Percentiles rank a stretch among this genome's conserved stretches.
phyloP scores from a whole-genome alignment of 768 basidiomycete species.

The Rhodotorula paludigena region DNA sequence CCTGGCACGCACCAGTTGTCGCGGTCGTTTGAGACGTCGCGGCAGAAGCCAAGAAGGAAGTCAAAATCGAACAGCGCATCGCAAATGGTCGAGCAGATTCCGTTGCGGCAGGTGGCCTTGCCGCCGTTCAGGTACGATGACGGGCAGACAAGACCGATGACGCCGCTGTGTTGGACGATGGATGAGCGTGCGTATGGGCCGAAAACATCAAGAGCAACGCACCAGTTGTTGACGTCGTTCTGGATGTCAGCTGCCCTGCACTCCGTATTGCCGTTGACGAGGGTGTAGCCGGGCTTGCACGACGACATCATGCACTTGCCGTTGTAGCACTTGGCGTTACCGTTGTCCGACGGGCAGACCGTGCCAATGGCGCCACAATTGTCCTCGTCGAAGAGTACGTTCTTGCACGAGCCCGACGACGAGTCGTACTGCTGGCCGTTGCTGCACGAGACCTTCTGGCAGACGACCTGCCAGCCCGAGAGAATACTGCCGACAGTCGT shows the following conservation, averaged over 20 bases:
- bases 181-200: too few relatives aligned
- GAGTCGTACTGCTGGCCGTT: conserved; percentile 7
- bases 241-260: conserved; percentile 20
- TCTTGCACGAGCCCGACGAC: conserved; percentile 11
- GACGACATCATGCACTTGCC: too few relatives aligned
- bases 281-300: too few relatives aligned
- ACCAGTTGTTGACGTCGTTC: conserved; percentile 21
- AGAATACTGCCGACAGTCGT: conserved; percentile 5
- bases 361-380: conserved; percentile 6
- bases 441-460: too few relatives aligned
- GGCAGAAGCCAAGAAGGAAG: conserved; percentile 22
- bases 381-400: neutral
- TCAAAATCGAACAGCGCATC: conserved; percentile 24
- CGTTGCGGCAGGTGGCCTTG: conserved; percentile 14
- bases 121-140: conserved; percentile 35
- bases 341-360: conserved; percentile 17
- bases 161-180: conserved; percentile 14
- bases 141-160: conserved; percentile 19
- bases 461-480: too few relatives aligned
- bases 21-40: conserved; percentile 21
- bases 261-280: conserved; percentile 11
- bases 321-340: too few relatives aligned
- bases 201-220: too few relatives aligned
- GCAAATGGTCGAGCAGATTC: conserved; percentile 20
- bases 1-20: conserved; percentile 12